A percentile compares a stretch with the other conserved stretches of the same genome.
These are phyloP conservation scores for Amylocarpus encephaloides DNA, from an alignment of 2,329 filamentous ascomycete genomes.

Conservation along the genomic window DNA sequence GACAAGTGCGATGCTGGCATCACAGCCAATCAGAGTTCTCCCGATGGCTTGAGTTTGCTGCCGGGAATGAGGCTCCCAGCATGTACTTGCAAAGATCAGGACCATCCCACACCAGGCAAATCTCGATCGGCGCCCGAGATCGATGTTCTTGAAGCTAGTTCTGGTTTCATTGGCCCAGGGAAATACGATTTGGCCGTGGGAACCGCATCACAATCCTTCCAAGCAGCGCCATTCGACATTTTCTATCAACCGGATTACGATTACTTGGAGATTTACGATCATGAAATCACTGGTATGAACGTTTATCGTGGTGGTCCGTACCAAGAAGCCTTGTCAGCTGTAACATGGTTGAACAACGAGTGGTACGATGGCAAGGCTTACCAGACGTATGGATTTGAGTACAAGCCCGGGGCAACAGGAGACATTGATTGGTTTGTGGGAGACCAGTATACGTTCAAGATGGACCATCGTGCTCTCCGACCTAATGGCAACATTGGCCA, in stretches of 20 bases:
- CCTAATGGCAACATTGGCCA: slow-evolving; percentile 66
- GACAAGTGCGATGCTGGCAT: slow-evolving; percentile 64
- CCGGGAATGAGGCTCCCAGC: slow-evolving; percentile 66
- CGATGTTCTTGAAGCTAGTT: slow-evolving; percentile 65
- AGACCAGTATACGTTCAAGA: slow-evolving; percentile 56
- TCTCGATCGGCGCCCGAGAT: slow-evolving; percentile 66
- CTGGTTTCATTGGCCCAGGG: slow-evolving; percentile 32
- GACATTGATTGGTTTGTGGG: slow-evolving; percentile 66
- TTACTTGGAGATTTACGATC: slow-evolving; percentile 59
- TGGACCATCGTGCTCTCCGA: slow-evolving; percentile 52
- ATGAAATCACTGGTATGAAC: slow-evolving; percentile 50
- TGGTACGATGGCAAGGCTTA: slow-evolving; percentile 62
- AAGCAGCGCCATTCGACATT: slow-evolving; percentile 64
- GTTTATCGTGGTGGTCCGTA: slow-evolving; percentile 54
- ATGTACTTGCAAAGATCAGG: slow-evolving; percentile 57
- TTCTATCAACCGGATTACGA: slow-evolving; percentile 63
- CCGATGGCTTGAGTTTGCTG: slow-evolving; percentile 58
- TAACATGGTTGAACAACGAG: slow-evolving; percentile 56
- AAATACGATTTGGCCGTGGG: slow-evolving; percentile 48
- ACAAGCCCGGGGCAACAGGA: slow-evolving; percentile 51
- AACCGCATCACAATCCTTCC: slow-evolving; percentile 58
- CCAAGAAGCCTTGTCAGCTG: slow-evolving; percentile 56
- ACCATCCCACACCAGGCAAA: slow-evolving; percentile 59
- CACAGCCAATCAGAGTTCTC: slow-evolving; percentile 63
- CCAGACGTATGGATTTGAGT: slow-evolving; percentile 58